Evolutionary conservation across 306 rosid species (phyloP).

Genomic region (Amphicarpaea edgeworthii): DNA sequence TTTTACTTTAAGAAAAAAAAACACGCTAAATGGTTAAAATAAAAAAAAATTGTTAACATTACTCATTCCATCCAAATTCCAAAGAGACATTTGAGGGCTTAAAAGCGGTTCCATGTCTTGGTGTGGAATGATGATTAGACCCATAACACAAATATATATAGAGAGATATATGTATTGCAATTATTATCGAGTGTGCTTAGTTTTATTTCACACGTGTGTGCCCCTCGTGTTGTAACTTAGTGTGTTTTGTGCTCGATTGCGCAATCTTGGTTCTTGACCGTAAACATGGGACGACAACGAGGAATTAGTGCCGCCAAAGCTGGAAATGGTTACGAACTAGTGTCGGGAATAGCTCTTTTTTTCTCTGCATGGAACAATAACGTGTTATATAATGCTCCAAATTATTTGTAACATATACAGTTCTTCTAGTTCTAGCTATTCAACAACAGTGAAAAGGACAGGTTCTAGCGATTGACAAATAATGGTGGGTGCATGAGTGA

Average conservation of each 20-base stretch:
- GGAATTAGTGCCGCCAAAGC: conserved; percentile 63
- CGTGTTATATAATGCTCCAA: not conserved
- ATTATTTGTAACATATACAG: not conserved
- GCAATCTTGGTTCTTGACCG: conserved; percentile 46
- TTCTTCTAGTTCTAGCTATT: not conserved
- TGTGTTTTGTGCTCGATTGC: conserved; percentile 45
- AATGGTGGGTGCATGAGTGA: conserved; percentile 6
- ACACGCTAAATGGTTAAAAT: conserved; percentile 25
- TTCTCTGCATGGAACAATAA: conserved; percentile 15
- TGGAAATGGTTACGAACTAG: conserved; percentile 42
- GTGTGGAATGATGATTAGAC: conserved; percentile 44
- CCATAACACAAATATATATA: not conserved
- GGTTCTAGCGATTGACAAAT: conserved; percentile 13
- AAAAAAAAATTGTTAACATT: conserved; percentile 44
- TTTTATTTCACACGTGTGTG: conserved; percentile 49
- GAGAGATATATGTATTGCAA: not conserved
- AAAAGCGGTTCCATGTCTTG: conserved; percentile 64
- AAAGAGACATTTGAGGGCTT: conserved; percentile 29
- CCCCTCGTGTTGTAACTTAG: conserved; percentile 44
- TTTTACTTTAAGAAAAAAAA: not conserved
- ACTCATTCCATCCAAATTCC: conserved; percentile 41
- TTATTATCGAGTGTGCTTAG: conserved; percentile 24
- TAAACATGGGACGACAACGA: conserved; percentile 52
- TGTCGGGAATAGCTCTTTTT: conserved; percentile 37
- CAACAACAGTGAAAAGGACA: conserved; percentile 37